Evolutionary conservation across 305 asterid genomes (phyloP), one percentile per base, ranked within the genome.

Genomic region (Rubia peregrina): DNA sequence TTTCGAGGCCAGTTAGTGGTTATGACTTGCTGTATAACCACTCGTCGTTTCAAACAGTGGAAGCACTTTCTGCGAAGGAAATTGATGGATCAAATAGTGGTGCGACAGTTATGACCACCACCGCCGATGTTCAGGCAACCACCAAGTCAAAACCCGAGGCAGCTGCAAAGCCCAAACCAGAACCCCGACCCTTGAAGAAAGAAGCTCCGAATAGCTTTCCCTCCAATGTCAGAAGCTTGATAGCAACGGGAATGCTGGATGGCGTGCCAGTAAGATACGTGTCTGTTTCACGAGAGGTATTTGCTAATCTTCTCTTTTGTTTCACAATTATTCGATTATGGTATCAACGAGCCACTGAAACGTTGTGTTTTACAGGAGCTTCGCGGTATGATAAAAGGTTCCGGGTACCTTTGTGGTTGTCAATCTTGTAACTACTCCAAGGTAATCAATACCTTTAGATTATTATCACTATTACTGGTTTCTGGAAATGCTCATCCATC

Each of bases 181-280:
- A 87, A 71, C 59, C 88, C 60, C 88, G 85, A 82, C 77, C 93
- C 61, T 73, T 86, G 46, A 84, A 79, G 77, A 94, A 87, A 83
- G 99, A 87, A 80, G 97, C 96, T 59, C 96, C 96, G 43, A 89
- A 94, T 79, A 89, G 96, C 77, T 91, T 94, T 79, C 98, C 99
- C 2, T 87, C 97, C 72, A 94, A 89, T 77, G 99, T 94, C 61
- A 88, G 97, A 81, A 91, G 97, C 80, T 87, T 94, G 85, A 84
- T 91, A 67, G 86, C 97, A 33, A 94, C 99, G 26, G 96, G 99
- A 68, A 91, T 94, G 79, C 93, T 91, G 70, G 98, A 94, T 71
- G 98, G 96, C 42, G 96, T 91, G 75, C 96, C 95, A 51, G 96
- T 94, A 66, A 82, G 84, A 84, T 94, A 94, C 63, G 81, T 91